Conservation (phyloP, 177 flowering plant species). For the Tripterygium wilfordii region DNA sequence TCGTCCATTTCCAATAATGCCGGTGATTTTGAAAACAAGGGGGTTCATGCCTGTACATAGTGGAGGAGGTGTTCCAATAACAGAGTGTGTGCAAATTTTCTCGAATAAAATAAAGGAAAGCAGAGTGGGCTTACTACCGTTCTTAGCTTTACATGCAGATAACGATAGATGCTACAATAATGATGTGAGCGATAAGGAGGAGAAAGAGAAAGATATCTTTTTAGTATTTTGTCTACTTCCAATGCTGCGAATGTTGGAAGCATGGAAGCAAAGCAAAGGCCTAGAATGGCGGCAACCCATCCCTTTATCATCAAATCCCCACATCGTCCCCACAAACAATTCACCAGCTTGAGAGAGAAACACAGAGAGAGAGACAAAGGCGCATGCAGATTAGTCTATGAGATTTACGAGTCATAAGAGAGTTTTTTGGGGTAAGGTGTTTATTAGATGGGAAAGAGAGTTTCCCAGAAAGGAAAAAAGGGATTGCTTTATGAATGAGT, state of each 20-base stretch:
- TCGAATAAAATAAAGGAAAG: no score
- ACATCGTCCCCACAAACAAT: slow-evolving; percentile 13
- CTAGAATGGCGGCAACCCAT: slow-evolving; percentile 38
- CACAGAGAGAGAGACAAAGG: no score
- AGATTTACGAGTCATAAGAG: neutral
- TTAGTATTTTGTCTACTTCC: slow-evolving; percentile 15
- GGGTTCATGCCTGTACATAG: no score
- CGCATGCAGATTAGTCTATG: neutral
- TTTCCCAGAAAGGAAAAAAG: slow-evolving; percentile 10
- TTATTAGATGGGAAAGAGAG: neutral
- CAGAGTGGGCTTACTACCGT: no score
- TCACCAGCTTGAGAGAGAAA: slow-evolving; percentile 9
- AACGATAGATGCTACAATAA: slow-evolving; percentile 25
- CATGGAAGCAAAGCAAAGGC: slow-evolving; percentile 48
- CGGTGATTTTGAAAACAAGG: no score
- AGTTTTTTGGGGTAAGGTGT: neutral
- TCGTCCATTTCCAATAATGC: no score
- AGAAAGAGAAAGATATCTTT: neutral
- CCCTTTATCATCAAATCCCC: slow-evolving; percentile 5
- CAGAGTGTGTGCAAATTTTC: no score
- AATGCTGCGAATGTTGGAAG: slow-evolving; percentile 56
- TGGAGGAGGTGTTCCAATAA: no score
- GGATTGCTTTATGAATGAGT: slow-evolving; percentile 1
- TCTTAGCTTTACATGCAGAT: slow-evolving; percentile 18
- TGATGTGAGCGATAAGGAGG: slow-evolving; percentile 10